Evolutionary conservation across 192 early-diverging fungal genomes (phyloP), one percentile per base, ranked within the genome.

Genomic region (Coemansia sp.): DNA sequence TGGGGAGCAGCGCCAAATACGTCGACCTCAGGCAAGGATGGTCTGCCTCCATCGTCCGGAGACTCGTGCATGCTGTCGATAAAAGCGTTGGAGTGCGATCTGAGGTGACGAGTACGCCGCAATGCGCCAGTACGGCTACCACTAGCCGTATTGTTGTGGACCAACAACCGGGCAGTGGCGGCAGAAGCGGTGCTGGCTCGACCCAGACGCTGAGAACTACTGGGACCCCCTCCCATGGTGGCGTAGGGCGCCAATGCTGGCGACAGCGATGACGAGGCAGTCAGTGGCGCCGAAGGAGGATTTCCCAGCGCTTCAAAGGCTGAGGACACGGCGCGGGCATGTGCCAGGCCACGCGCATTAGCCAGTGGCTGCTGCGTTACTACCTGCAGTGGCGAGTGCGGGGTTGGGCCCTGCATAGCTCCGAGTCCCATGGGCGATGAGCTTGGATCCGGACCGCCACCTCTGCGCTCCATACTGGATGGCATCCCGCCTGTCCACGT

Each of bases 261-360:
- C 3, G 76, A 78, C 23, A 67, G 41, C n/a, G 76, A 78, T 10
- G 38, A 17, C 0, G 53, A 38, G 21, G 21, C 44, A 3, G 63
- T 25, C 12, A 66, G n/a, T 1, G 77, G 66, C 21, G 62, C 25
- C 11, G 62, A 38, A 0, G 73, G 42, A 11, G 48, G 45, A 19
- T 73, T 72, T 34, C 70, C 46, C 41, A 81, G 67, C 0, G 78
- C 74, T 36, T 82, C 79, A 57, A 76, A 82, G 1, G 79, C 79
- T 0, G 79, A 82, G 21, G 79, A 82, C 6, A 82, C 74, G 2
- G 79, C 79, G 4, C 74, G 74, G 4, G 79, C 74, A 37, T 81
- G 78, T 1, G 74, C 73, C 32, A 72, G 50, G 8, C 73, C 78
- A 12, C 77, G 72, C 12, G 77, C 53, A 45, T 67, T 72, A 17